Percentiles rank a stretch among this genome's conserved stretches.
phyloP scores from a whole-genome alignment of 306 rosid species.

The Sindora glabra region DNA sequence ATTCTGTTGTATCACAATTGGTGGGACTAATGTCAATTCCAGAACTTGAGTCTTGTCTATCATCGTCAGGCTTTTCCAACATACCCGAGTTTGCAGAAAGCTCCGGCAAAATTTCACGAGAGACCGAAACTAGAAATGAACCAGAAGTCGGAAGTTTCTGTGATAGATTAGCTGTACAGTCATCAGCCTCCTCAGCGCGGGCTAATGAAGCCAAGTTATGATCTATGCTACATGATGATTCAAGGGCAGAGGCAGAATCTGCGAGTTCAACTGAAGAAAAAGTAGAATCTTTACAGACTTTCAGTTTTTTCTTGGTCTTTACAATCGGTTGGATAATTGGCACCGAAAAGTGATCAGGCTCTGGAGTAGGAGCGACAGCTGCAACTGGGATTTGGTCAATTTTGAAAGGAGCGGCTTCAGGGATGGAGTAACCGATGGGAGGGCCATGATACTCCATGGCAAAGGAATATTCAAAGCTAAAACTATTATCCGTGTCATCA shows the following conservation, averaged over 20 bases:
- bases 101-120: too few relatives aligned
- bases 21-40: constrained; percentile 23
- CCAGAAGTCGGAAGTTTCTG: neutral
- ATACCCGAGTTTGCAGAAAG: neutral
- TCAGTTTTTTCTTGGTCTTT: constrained; percentile 14
- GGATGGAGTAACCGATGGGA: constrained; percentile 38
- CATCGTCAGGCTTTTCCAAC: constrained; percentile 9
- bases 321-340: constrained; percentile 61
- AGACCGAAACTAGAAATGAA: too few relatives aligned
- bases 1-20: constrained; percentile 34
- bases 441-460: constrained; percentile 65
- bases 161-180: neutral
- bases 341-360: constrained; percentile 7
- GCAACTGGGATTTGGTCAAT: constrained; percentile 49
- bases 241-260: neutral
- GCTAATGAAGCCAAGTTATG: neutral
- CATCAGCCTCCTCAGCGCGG: neutral
- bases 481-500: constrained; percentile 9
- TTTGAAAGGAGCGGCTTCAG: constrained; percentile 44
- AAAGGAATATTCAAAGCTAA: constrained; percentile 49
- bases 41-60: constrained; percentile 14
- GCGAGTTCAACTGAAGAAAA: neutral
- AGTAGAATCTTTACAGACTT: neutral
- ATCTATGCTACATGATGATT: neutral
- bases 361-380: constrained; percentile 27